These are phyloP conservation scores for Fusarium decemcellulare DNA, from an alignment of 2,329 filamentous ascomycete species.

Conservation along the genomic window DNA sequence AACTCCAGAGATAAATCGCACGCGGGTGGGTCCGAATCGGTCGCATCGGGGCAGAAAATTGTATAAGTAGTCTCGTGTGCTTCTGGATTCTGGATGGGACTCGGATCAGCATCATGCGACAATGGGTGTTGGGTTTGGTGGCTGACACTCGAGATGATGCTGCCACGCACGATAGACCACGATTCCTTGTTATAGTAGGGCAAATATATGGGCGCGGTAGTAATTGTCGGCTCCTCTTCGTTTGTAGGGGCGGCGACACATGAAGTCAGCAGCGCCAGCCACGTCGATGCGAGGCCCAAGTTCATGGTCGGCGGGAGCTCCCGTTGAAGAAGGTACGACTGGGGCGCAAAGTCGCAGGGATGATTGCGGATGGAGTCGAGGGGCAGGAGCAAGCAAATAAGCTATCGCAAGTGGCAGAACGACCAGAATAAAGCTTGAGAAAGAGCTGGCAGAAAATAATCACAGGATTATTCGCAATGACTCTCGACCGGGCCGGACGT, in stretches of 20 bases:
- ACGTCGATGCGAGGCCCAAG: conserved; percentile 24
- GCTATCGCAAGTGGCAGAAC: neutral
- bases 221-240: conserved; percentile 47
- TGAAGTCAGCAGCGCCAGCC: conserved; percentile 47
- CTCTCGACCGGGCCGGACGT: too few relatives aligned
- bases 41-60: conserved; percentile 62
- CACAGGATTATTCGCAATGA: neutral
- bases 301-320: conserved; percentile 23
- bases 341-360: conserved; percentile 21
- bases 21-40: conserved; percentile 54
- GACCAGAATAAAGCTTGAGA: neutral
- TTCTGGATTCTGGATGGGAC: conserved; percentile 42
- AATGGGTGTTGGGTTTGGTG: neutral
- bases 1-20: conserved; percentile 63
- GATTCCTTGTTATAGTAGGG: conserved; percentile 59
- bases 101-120: neutral
- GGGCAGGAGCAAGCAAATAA: neutral
- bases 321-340: neutral
- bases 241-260: conserved; percentile 39
- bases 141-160: conserved; percentile 60
- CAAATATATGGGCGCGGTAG: conserved; percentile 61
- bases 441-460: too few relatives aligned
- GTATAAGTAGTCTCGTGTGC: conserved; percentile 61
- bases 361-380: conserved; percentile 5
- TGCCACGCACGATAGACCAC: conserved; percentile 62